Evolutionary conservation across 2,329 filamentous ascomycete genomes (phyloP), one percentile per base, ranked within the genome.

Genomic region (Aspergillus sp.): DNA sequence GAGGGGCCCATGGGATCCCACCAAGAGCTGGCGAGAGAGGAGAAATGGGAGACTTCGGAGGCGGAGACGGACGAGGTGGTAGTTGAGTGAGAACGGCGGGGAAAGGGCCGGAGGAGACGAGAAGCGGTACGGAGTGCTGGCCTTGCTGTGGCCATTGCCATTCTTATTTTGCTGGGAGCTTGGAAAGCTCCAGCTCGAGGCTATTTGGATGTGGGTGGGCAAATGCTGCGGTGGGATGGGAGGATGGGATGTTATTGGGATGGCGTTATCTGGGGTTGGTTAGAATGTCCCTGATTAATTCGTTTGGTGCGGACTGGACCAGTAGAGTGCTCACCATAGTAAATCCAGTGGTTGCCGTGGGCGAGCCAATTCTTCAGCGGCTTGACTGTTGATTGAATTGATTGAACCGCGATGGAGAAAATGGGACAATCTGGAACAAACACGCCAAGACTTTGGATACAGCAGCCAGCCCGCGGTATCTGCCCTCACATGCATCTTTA

Each of bases 1-100:
- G 92, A 97, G 6, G 93, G 89, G 52, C 95, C 95, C 71, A 96
- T 87, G 1, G 93, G 90, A 76, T 98, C 93, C 95, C 95, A 99
- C 95, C 95, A 99, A 68, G 89, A 89, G 64, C 90, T 90, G 64
- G 95, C 95, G 69, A 99, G 90, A 62, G 87, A 86, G 70, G 92
- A 92, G 84, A 99, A 99, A 80, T 99, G 95, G 17, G 90, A 90
- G 63, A 99, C 86, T 79, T 99, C 93, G 64, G 88, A 85, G 53
- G 90, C 84, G 68, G 96, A 96, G 76, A 99, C 90, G 55, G 90
- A 92, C 48, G 89, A 86, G 15, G 51, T 47, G 14, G 41, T 33
- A 45, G 74, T 73, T 45, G 73, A 72, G 58, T 74, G 71, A 9
- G 62, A 57, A 59, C 69, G 70, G 49, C 24, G 53, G 37, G 45